Evolutionary conservation across 2,329 filamentous ascomycete species (phyloP), one percentile per base, ranked within the genome.

Genomic region (Bipolaris cookei): DNA sequence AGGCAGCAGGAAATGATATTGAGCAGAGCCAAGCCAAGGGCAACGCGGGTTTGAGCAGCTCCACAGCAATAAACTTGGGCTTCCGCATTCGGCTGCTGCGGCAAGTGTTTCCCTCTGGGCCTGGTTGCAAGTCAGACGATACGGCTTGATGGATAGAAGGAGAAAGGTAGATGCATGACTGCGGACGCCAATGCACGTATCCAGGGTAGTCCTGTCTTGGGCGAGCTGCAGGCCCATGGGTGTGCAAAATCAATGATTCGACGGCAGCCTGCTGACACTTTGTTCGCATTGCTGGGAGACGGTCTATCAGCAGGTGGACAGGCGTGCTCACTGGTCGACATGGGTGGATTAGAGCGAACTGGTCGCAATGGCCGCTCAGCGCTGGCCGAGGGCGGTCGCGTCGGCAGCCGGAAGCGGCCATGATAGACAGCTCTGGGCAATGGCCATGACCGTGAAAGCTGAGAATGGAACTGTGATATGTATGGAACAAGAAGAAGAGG

Each of bases 181-280:
- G 65, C 67, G 73, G 72, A 68, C 69, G 72, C 71, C 70, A 71
- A 72, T 73, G 70, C 71, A 74, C 61, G 65, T 50, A 55, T 18
- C 59, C 42, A 49, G 55, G 35, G 43, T 47, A 48, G 42, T 23
- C 7, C 49, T 56, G 54, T 59, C 63, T 63, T 62, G 70, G 66
- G 68, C 59, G 50, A 28, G 32, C 63, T 70, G 68, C 64, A 63
- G 63, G 61, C 59, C 54, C 45, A 51, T 56, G 64, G 61, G 34
- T 54, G 13, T 8, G 43, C 34, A 49, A 56, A 48, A 49, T 53
- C 51, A 53, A 58, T 71, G 71, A 74, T 75, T 74, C 65, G 70
- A 67, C 61, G 51, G 65, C 57, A 56, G 54, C 66, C 68, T 68
- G 66, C 69, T 72, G 70, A 73, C 71, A 66, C 64, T 53, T 34